Base-by-base conservation (phyloP, 2,329 filamentous ascomycete species). In the Grosmannia clavigera region DNA sequence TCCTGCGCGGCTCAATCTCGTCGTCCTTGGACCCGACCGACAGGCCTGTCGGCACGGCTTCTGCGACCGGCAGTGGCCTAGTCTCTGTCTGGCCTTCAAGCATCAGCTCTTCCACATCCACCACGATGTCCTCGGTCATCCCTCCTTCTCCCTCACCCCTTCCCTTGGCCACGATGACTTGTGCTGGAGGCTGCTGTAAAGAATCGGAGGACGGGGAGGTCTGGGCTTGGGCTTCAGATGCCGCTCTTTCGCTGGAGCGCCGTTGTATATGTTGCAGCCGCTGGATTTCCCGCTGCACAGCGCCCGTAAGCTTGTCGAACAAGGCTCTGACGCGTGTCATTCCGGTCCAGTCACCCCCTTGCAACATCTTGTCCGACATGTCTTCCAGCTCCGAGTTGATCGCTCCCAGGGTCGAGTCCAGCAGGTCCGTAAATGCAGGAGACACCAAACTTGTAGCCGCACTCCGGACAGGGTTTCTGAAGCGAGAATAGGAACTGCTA, bases 281-380 rank as follows among this genome's bases (percentile, higher is more conserved):
- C n/a, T 61, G 22, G 3, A 25, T 59, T n/a, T 65, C 64, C 4
- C 59, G 14, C 1, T 58, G n/a, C 2, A 56, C 11, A 0, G 61
- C 57, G 0, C 48, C 52, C 2, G 40, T 12, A 0, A 62, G 33
- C 22, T 64, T 59, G 12, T 53, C 60, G 10, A 65, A 52, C 61
- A 58, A 64, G 10, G 11, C 43, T 1, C 22, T 46, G 27, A 63
- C 59, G 33, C 61, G 61, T 2, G 46, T 22, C 5, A 48, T 60
- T 5, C 61, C 61, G 0, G 59, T 55, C 59, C 61, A 64, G 60
- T 65, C 63, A n/a, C 63, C 61, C 3, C 61, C 60, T 38, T 62
- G 64, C 38, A 65, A 52, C 48, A 64, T 31, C 52, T 61, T 61
- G 58, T 65, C 64, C 0, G 60, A 61, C 61, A 65, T 57, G n/a